phyloP scores from a whole-genome alignment of 2,329 filamentous ascomycete genomes.

The Thelonectria olida region DNA sequence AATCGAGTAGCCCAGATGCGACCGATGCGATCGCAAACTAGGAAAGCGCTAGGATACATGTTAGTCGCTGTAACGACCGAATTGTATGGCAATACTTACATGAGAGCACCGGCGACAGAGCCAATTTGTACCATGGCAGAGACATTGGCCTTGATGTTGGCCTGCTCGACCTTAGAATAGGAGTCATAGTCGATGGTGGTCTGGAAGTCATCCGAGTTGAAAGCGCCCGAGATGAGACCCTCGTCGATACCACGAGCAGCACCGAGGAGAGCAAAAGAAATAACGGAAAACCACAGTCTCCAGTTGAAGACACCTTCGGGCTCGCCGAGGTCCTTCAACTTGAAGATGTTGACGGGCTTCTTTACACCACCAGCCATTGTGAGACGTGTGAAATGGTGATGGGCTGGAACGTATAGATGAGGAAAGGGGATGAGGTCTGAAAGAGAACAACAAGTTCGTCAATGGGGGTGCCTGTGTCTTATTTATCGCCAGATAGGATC shows the following conservation, averaged over 20 bases:
- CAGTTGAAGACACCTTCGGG: constrained; percentile 79
- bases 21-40: constrained; percentile 68
- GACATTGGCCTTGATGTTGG: constrained; percentile 79
- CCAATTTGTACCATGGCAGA: constrained; percentile 85
- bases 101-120: constrained; percentile 74
- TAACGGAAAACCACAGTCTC: constrained; percentile 79
- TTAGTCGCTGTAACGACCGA: not conserved
- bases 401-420: not conserved
- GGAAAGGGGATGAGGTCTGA: not conserved
- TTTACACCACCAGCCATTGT: constrained; percentile 62
- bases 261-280: constrained; percentile 79
- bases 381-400: not conserved
- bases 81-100: constrained; percentile 45
- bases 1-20: constrained; percentile 69
- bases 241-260: constrained; percentile 84
- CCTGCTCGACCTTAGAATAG: constrained; percentile 62
- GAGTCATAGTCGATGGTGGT: constrained; percentile 64
- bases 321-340: constrained; percentile 69
- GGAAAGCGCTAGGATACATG: constrained; percentile 57
- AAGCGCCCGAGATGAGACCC: constrained; percentile 78
- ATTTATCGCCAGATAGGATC: not conserved
- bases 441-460: not conserved
- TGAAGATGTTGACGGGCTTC: constrained; percentile 71
- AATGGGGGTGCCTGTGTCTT: not conserved
- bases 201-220: constrained; percentile 73